These are phyloP conservation scores for Elongisporangium anandrum DNA, from an alignment of 352 stramenopile species.

Conservation along the genomic window DNA sequence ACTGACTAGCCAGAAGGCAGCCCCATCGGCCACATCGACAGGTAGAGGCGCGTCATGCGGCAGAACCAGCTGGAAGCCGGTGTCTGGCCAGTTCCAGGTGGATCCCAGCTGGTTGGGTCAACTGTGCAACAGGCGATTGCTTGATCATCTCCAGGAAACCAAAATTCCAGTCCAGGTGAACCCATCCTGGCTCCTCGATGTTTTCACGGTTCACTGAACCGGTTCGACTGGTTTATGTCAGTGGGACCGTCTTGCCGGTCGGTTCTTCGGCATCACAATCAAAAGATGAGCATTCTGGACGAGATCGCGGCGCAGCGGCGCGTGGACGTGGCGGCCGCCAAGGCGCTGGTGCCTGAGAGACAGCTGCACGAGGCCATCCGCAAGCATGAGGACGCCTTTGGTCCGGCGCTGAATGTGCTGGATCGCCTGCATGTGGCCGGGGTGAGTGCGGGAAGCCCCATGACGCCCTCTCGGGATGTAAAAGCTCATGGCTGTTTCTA, in stretches of 20 bases:
- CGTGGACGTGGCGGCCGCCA: constrained; percentile 58
- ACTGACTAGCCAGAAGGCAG: not conserved
- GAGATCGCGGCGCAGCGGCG: constrained; percentile 75
- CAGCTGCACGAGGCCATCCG: constrained; percentile 71
- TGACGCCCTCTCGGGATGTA: not conserved
- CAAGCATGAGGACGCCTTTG: constrained; percentile 73
- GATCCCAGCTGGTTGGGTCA: not conserved
- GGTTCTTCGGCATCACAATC: constrained; percentile 2
- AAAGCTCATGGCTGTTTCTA: constrained; percentile 1
- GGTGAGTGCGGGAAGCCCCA: constrained; percentile 22
- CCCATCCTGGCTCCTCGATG: not conserved
- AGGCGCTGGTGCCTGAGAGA: constrained; percentile 30
- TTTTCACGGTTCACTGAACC: not conserved
- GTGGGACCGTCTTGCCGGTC: not conserved
- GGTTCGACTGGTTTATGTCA: not conserved
- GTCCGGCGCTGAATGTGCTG: constrained; percentile 85
- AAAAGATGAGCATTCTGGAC: constrained; percentile 68
- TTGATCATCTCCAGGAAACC: not conserved
- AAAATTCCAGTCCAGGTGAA: not conserved
- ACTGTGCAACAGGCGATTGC: not conserved
- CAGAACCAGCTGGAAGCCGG: not conserved
- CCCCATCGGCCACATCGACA: not conserved
- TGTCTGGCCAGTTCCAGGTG: not conserved
- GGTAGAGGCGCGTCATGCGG: not conserved
- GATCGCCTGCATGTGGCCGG: constrained; percentile 75